Percentiles rank a stretch among this genome's conserved stretches.
phyloP scores from a whole-genome alignment of 768 basidiomycete genomes.

The Austroboletus festivus region DNA sequence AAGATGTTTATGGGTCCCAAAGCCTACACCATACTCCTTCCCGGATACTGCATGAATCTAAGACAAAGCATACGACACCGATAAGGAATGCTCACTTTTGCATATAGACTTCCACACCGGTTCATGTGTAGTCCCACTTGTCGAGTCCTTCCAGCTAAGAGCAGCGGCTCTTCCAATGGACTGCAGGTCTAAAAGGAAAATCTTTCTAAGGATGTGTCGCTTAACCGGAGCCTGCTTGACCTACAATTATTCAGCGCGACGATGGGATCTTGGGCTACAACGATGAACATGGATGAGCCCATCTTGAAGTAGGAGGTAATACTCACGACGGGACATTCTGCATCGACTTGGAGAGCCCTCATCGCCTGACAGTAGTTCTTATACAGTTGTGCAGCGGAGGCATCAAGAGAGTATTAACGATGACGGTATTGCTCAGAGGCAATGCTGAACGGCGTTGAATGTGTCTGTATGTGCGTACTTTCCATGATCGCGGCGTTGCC shows the following conservation, averaged over 20 bases:
- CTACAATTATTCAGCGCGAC: constrained; percentile 42
- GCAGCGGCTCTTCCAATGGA: constrained; percentile 37
- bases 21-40: constrained; percentile 44
- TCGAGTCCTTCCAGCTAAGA: constrained; percentile 55
- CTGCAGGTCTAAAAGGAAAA: constrained; percentile 49
- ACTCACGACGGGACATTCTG: constrained; percentile 24
- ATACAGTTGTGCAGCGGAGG: constrained; percentile 24
- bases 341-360: constrained; percentile 11
- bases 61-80: constrained; percentile 11
- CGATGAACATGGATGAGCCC: constrained; percentile 11
- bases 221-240: constrained; percentile 7
- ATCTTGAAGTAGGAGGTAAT: neutral
- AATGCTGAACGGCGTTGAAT: constrained; percentile 29
- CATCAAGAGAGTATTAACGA: constrained; percentile 20
- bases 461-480: constrained; percentile 20
- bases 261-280: constrained; percentile 27
- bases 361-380: constrained; percentile 23
- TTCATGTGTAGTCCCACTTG: constrained; percentile 41
- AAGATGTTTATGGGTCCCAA: constrained; percentile 48
- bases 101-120: constrained; percentile 57
- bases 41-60: constrained; percentile 45
- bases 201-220: neutral
- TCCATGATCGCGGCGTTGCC: constrained; percentile 30
- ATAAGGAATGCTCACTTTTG: constrained; percentile 45
- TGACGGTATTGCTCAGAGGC: constrained; percentile 25